Evolutionary conservation across 352 stramenopile species (phyloP), one percentile per base, ranked within the genome.

Genomic region (Globisporangium nunn): DNA sequence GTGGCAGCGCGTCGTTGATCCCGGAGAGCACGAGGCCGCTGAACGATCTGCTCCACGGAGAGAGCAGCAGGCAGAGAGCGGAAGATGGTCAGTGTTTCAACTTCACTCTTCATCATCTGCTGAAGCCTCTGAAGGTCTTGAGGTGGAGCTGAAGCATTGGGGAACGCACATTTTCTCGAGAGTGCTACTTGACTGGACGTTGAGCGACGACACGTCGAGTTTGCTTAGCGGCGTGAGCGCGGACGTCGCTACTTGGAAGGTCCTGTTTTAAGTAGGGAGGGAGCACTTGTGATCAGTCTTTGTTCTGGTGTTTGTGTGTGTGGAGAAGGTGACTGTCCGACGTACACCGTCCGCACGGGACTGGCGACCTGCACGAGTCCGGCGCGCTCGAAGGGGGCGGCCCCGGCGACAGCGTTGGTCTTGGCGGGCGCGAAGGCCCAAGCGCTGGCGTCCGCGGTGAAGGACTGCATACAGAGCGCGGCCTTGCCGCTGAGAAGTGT

Each of bases 191-290:
- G 78, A 66, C 58, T 87, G 72, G 28, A 88, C 64, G 54, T 88
- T 91, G 66, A 91, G 69, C 33, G 81, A 88, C 31, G 81, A 74
- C 6, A 91, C 60, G 51, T 88, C 72, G 17, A 91, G 56, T 3
- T 67, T 53, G 2, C 67, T 64, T 17, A 88, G 64, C 40, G 78
- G 76, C 17, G 71, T 58, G 17, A 72, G 54, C 7, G 58, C 30
- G 14, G 69, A 45, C 0, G 63, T 55, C 12, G 74, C 75, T 31
- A 72, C 67, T 6, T 61, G 62, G 53, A 91, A 91, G 30, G 69
- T 73, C 47, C 66, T 74, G 53, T 18, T 31, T 5, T 29, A 45
- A 5, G n/a, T 2, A 59, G 2, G 6, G 39, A 12, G 49, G 18
- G 39, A 18, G 29, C 29, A 56, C 18, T 47, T 11, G 6, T 6